Conservation (phyloP, 129 eudicot species). For the Lactuca sativa region DNA sequence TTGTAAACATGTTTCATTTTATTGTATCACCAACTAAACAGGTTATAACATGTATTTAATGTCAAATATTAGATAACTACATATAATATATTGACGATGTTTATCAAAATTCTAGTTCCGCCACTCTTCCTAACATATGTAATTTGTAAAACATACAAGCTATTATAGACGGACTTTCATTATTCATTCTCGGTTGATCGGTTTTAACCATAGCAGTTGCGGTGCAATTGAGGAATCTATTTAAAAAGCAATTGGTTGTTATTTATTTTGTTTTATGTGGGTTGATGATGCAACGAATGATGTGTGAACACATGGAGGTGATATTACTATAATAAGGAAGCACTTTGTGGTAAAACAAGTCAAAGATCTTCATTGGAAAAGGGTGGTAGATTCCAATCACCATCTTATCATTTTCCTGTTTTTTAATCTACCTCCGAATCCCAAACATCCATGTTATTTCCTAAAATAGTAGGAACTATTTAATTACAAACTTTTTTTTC, state of each 20-base stretch:
- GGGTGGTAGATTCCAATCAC: conserved; percentile 37
- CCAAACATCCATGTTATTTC: conserved; percentile 17
- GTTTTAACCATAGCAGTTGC: not conserved
- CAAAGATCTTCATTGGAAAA: conserved; percentile 38
- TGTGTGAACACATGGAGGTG: conserved; percentile 15
- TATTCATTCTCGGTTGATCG: not conserved
- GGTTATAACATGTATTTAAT: too few species aligned
- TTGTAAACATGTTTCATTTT: too few species aligned
- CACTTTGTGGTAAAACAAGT: conserved; percentile 20
- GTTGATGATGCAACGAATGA: conserved; percentile 1
- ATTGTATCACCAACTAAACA: too few species aligned
- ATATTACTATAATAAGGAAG: conserved; percentile 15
- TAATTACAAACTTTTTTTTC: too few species aligned
- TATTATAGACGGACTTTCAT: not conserved
- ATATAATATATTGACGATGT: too few species aligned
- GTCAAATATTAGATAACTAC: too few species aligned
- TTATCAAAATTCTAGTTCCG: too few species aligned
- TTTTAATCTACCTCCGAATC: conserved; percentile 19
- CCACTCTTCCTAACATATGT: too few species aligned
- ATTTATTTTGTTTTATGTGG: not conserved
- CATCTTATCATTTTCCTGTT: conserved; percentile 4
- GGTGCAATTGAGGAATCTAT: not conserved
- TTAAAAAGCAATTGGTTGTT: not conserved
- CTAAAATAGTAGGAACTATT: conserved; percentile 1
- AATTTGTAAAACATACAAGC: not conserved